These are phyloP conservation scores for Aspergillus arachidicola DNA, from an alignment of 2,329 filamentous ascomycete species.

Conservation along the genomic window DNA sequence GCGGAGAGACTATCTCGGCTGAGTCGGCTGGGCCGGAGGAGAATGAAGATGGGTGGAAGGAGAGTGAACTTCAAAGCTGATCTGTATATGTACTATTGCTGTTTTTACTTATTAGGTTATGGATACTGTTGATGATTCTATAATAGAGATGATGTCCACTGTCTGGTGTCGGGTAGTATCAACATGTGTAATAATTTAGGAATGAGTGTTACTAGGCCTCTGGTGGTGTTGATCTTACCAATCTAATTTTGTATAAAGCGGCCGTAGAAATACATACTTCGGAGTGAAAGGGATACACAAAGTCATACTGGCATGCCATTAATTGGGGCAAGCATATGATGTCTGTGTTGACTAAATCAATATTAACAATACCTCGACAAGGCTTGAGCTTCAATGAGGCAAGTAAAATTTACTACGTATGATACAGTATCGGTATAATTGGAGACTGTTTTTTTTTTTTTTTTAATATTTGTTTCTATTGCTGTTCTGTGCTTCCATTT, in stretches of 20 bases:
- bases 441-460: neutral
- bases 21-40: constrained; percentile 50
- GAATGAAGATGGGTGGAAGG: constrained; percentile 63
- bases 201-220: too few species aligned
- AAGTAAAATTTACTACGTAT: neutral
- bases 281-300: neutral
- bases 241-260: too few species aligned
- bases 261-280: too few species aligned
- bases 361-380: neutral
- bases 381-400: neutral
- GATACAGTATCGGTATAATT: neutral
- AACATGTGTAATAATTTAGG: too few species aligned
- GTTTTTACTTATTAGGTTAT: neutral
- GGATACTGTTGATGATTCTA: neutral
- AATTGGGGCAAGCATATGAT: neutral
- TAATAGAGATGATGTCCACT: constrained; percentile 9
- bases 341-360: neutral
- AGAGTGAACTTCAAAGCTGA: constrained; percentile 68
- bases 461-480: constrained; percentile 4
- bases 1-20: constrained; percentile 48
- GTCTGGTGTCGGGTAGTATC: too few species aligned
- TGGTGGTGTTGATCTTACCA: too few species aligned
- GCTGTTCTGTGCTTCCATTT: constrained; percentile 17
- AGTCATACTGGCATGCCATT: neutral
- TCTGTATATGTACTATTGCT: neutral